phyloP scores from a whole-genome alignment of 176 grass and related monocot genomes.

The Bothriochloa decipiens region DNA sequence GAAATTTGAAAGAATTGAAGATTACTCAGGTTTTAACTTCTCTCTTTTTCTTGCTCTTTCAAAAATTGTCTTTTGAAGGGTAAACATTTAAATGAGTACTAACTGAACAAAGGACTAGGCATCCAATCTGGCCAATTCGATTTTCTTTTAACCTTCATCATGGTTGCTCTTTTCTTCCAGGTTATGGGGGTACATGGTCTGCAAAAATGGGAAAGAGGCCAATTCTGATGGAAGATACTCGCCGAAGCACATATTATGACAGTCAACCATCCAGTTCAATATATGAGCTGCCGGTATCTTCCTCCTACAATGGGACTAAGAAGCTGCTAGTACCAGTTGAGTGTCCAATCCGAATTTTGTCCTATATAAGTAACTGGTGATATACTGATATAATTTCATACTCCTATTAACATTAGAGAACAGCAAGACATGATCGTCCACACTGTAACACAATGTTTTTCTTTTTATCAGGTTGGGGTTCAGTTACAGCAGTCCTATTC shows the following conservation, averaged over 20 bases:
- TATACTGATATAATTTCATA: conserved; percentile 5
- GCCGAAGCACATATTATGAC: conserved; percentile 74
- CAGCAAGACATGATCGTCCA: conserved; percentile 23
- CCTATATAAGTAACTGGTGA: conserved; percentile 6
- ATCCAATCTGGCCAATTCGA: neutral
- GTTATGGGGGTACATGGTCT: conserved; percentile 51
- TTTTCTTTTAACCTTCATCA: neutral
- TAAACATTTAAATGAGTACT: conserved; percentile 12
- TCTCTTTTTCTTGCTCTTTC: neutral
- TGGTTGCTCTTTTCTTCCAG: conserved; percentile 41
- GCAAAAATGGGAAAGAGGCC: conserved; percentile 64
- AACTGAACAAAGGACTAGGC: neutral
- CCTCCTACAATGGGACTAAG: conserved; percentile 55
- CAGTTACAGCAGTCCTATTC: conserved; percentile 67
- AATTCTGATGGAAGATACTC: conserved; percentile 68
- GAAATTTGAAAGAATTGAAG: conserved; percentile 62
- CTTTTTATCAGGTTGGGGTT: conserved; percentile 72
- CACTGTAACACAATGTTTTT: conserved; percentile 39
- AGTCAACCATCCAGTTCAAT: conserved; percentile 52
- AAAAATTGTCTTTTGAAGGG: neutral
- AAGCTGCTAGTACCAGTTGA: conserved; percentile 88
- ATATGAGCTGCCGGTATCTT: conserved; percentile 57
- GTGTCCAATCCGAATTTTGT: conserved; percentile 27
- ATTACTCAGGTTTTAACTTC: conserved; percentile 66
- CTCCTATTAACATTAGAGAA: conserved; percentile 13